Evolutionary conservation across 192 early-diverging fungal genomes (phyloP).

Genomic region (Chytriomyces sp.): DNA sequence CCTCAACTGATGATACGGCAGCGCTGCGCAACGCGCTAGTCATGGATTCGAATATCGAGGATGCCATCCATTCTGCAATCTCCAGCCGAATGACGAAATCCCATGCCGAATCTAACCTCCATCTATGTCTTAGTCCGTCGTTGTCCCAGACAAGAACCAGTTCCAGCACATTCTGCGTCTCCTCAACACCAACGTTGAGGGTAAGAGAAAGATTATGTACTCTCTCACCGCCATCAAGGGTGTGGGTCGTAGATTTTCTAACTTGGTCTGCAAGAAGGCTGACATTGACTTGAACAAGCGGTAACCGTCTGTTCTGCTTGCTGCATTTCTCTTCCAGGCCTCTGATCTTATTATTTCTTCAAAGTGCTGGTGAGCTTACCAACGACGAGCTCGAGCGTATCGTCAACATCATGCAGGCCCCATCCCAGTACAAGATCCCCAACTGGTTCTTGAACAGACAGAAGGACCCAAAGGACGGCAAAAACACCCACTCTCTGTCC

Average conservation of each 20-base stretch:
- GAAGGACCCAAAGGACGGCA: conserved; percentile 95
- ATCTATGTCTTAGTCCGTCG: conserved; percentile 64
- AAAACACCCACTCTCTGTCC: conserved; percentile 92
- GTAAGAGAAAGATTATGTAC: conserved; percentile 92
- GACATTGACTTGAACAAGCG: conserved; percentile 97
- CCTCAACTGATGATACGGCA: too few species aligned
- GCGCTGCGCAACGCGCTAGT: too few species aligned
- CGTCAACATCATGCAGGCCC: conserved; percentile 99
- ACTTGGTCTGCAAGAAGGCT: conserved; percentile 99
- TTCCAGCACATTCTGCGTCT: conserved; percentile 99
- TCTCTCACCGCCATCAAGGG: conserved; percentile 97
- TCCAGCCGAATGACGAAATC: too few species aligned
- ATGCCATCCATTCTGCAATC: too few species aligned
- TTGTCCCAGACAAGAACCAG: conserved; percentile 86
- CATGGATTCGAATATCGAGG: too few species aligned
- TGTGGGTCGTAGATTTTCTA: conserved; percentile 98
- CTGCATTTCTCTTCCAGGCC: background rate
- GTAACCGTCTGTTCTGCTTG: conserved; percentile 44
- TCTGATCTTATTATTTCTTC: background rate
- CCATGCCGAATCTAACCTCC: background rate
- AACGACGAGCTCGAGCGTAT: conserved; percentile 98
- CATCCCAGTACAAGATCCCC: conserved; percentile 99
- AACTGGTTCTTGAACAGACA: conserved; percentile 99
- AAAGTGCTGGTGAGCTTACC: conserved; percentile 94
- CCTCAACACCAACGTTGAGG: conserved; percentile 99